phyloP scores from a whole-genome alignment of 2,329 filamentous ascomycete species.

The Neonectria hederae region DNA sequence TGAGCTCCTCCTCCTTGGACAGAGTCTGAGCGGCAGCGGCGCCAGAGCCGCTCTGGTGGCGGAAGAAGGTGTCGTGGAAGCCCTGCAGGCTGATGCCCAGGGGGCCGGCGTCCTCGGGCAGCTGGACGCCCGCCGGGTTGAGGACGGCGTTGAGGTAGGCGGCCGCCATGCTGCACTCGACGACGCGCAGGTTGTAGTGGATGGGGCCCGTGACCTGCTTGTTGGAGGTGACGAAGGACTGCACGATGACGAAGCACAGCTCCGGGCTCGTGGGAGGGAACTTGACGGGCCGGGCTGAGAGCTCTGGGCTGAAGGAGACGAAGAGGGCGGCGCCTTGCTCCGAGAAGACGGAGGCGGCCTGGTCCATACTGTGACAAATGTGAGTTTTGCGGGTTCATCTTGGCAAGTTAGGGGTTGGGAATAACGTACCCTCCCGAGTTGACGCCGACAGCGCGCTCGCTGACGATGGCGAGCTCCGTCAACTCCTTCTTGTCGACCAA shows the following conservation, averaged over 20 bases:
- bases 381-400: conserved; percentile 33
- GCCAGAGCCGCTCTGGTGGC: conserved; percentile 51
- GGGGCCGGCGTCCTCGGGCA: conserved; percentile 82
- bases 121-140: conserved; percentile 64
- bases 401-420: neutral
- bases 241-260: conserved; percentile 90
- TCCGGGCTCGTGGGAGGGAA: conserved; percentile 86
- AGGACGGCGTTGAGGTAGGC: conserved; percentile 69
- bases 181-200: conserved; percentile 96
- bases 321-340: conserved; percentile 86
- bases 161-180: conserved; percentile 92
- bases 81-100: conserved; percentile 85
- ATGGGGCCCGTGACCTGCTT: conserved; percentile 94
- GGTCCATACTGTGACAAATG: conserved; percentile 79
- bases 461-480: conserved; percentile 92
- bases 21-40: conserved; percentile 54
- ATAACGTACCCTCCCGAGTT: conserved; percentile 85
- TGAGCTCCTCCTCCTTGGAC: conserved; percentile 72
- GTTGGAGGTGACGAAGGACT: conserved; percentile 92
- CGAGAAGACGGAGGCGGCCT: conserved; percentile 94
- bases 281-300: conserved; percentile 79
- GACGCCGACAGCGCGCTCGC: conserved; percentile 92
- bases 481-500: conserved; percentile 90
- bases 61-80: conserved; percentile 86
- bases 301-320: conserved; percentile 85